Conservation (phyloP, 1,284 basidiomycete species). For the Tylopilus orsonianus region DNA sequence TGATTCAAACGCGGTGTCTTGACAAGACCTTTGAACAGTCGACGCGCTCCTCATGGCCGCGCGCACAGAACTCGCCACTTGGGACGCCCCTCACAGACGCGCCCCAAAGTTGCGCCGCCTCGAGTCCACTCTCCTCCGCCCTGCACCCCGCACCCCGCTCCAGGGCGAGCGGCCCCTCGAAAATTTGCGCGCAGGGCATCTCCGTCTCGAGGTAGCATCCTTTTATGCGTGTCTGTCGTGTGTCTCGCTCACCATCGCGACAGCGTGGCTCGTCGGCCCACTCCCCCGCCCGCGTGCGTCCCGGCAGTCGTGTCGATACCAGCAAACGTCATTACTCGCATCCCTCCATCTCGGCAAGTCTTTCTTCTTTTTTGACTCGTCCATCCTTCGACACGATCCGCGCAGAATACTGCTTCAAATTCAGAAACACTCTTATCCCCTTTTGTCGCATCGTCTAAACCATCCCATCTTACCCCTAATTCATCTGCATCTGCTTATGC, state of each 20-base stretch:
- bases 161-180: too few relatives aligned
- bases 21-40: too few relatives aligned
- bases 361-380: neutral
- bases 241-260: conserved; percentile 8
- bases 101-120: too few relatives aligned
- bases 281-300: conserved; percentile 3
- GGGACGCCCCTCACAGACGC: conserved; percentile 22
- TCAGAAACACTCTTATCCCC: neutral
- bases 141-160: too few relatives aligned
- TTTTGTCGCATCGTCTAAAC: neutral
- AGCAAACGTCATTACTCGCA: conserved; percentile 2
- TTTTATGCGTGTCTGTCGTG: neutral
- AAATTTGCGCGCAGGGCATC: too few relatives aligned
- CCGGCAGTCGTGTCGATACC: conserved; percentile 13
- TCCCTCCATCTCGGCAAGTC: conserved; percentile 13
- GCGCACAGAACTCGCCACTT: conserved; percentile 16
- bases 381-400: conserved; percentile 6
- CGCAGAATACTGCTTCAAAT: conserved; percentile 8
- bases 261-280: conserved; percentile 9
- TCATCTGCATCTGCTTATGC: conserved; percentile 4
- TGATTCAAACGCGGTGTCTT: too few relatives aligned
- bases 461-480: conserved; percentile 5
- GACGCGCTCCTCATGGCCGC: conserved; percentile 21
- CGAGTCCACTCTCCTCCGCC: too few relatives aligned
- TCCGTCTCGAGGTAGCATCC: conserved; percentile 13